A percentile compares a stretch with the other conserved stretches of the same genome.
These are phyloP conservation scores for Salvia splendens DNA, from an alignment of 257 asterid species.

Conservation along the genomic window DNA sequence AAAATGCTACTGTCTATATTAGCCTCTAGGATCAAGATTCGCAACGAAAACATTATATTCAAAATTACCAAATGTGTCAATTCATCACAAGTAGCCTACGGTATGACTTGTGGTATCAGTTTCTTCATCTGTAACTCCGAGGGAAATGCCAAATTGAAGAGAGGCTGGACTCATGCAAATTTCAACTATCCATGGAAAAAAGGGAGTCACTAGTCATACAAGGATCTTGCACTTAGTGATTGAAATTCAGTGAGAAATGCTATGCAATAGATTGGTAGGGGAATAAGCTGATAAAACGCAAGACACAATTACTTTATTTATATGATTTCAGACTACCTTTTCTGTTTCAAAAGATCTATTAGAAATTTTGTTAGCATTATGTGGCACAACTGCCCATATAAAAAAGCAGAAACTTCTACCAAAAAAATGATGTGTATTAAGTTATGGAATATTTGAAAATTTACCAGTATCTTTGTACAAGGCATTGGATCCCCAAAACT, in stretches of 20 bases:
- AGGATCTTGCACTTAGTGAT: constrained; percentile 13
- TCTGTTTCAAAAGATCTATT: constrained; percentile 14
- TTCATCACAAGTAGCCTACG: background rate
- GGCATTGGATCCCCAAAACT: constrained; percentile 39
- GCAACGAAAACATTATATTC: constrained; percentile 13
- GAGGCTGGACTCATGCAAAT: constrained; percentile 27
- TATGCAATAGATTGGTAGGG: constrained; percentile 3
- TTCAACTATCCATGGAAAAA: constrained; percentile 6
- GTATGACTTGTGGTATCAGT: background rate
- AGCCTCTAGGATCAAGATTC: constrained; percentile 22
- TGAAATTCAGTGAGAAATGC: constrained; percentile 16
- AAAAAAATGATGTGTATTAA: constrained; percentile 26
- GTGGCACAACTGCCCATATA: constrained; percentile 16
- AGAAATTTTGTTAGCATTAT: constrained; percentile 26
- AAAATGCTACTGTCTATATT: constrained; percentile 7
- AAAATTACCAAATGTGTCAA: constrained; percentile 1
- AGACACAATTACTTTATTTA: background rate
- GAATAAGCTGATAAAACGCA: constrained; percentile 13
- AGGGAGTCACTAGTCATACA: background rate
- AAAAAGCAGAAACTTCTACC: constrained; percentile 23
- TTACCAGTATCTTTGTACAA: constrained; percentile 42
- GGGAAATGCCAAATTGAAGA: constrained; percentile 13
- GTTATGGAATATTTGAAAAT: constrained; percentile 32
- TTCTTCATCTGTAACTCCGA: constrained; percentile 29
- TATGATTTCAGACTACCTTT: constrained; percentile 27